Percentiles rank a stretch among this genome's conserved stretches.
These are phyloP conservation scores for Saturnispora gosingensis DNA, from an alignment of 805 yeast species.

Conservation along the genomic window DNA sequence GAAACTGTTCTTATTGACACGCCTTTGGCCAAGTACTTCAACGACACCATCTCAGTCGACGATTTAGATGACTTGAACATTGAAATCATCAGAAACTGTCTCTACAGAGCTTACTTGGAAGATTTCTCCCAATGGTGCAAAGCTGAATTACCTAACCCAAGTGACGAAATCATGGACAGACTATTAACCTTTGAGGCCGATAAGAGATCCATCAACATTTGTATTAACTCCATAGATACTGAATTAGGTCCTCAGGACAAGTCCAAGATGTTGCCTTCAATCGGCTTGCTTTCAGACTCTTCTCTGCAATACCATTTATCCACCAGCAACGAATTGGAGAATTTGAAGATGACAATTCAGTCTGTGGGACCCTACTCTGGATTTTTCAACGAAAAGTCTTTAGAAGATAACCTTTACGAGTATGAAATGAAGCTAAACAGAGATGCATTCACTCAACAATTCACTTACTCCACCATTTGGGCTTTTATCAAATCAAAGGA, in stretches of 20 bases:
- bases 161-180: slow-evolving; percentile 69
- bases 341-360: slow-evolving; percentile 56
- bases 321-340: slow-evolving; percentile 77
- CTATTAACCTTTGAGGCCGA: slow-evolving; percentile 89
- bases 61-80: slow-evolving; percentile 93
- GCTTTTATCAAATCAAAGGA: slow-evolving; percentile 95
- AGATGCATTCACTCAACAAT: slow-evolving; percentile 93
- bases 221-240: slow-evolving; percentile 80
- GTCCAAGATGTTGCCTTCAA: slow-evolving; percentile 60
- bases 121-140: slow-evolving; percentile 66
- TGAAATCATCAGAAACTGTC: slow-evolving; percentile 84
- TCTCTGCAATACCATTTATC: slow-evolving; percentile 58
- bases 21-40: slow-evolving; percentile 94
- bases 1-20: slow-evolving; percentile 91
- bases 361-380: slow-evolving; percentile 57
- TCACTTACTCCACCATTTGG: slow-evolving; percentile 83
- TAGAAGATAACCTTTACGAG: slow-evolving; percentile 92
- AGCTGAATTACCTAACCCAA: slow-evolving; percentile 58
- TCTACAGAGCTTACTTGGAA: slow-evolving; percentile 88
- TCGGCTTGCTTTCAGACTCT: slow-evolving; percentile 71
- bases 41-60: slow-evolving; percentile 75
- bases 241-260: slow-evolving; percentile 72
- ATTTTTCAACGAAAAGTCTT: slow-evolving; percentile 47
- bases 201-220: slow-evolving; percentile 84
- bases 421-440: slow-evolving; percentile 88